phyloP scores from a whole-genome alignment of 805 yeast species.

The Middelhovenomyces tepae region DNA sequence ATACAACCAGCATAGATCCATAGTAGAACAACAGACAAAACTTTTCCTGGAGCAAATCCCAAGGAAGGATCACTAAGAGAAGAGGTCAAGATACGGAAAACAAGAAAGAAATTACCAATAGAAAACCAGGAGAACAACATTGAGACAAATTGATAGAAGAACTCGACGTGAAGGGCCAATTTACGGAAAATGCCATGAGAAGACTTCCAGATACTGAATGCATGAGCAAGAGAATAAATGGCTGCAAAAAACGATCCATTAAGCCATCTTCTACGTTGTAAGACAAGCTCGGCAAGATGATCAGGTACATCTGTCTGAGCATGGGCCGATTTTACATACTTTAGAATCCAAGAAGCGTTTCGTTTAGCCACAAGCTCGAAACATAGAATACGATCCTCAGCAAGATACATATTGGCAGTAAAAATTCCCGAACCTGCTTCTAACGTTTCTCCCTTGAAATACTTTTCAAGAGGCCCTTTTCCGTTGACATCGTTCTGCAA shows the following conservation, averaged over 20 bases:
- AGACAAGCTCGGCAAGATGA: slow-evolving; percentile 70
- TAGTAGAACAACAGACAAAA: slow-evolving; percentile 66
- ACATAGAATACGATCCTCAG: slow-evolving; percentile 93
- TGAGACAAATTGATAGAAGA: slow-evolving; percentile 64
- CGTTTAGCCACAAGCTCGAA: slow-evolving; percentile 89
- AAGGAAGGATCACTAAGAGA: slow-evolving; percentile 59
- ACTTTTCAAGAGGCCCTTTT: slow-evolving; percentile 76
- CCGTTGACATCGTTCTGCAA: slow-evolving; percentile 60
- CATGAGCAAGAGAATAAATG: slow-evolving; percentile 73
- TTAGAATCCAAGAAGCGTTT: slow-evolving; percentile 63
- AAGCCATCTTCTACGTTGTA: slow-evolving; percentile 94
- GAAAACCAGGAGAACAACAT: slow-evolving; percentile 89
- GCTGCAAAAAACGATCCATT: slow-evolving; percentile 97
- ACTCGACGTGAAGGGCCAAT: slow-evolving; percentile 65
- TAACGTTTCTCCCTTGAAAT: slow-evolving; percentile 85
- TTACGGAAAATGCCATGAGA: slow-evolving; percentile 62
- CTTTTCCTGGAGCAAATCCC: slow-evolving; percentile 62
- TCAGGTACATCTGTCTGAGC: slow-evolving; percentile 97
- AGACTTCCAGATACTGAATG: slow-evolving; percentile 66
- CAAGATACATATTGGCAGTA: slow-evolving; percentile 92
- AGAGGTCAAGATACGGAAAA: slow-evolving; percentile 77
- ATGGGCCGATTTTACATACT: slow-evolving; percentile 77
- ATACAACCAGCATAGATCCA: slow-evolving; percentile 81
- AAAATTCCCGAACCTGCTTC: slow-evolving; percentile 70
- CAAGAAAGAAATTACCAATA: slow-evolving; percentile 79